Evolutionary conservation across 2,329 filamentous ascomycete species (phyloP).

Genomic region (Zasmidium citrigriseum): DNA sequence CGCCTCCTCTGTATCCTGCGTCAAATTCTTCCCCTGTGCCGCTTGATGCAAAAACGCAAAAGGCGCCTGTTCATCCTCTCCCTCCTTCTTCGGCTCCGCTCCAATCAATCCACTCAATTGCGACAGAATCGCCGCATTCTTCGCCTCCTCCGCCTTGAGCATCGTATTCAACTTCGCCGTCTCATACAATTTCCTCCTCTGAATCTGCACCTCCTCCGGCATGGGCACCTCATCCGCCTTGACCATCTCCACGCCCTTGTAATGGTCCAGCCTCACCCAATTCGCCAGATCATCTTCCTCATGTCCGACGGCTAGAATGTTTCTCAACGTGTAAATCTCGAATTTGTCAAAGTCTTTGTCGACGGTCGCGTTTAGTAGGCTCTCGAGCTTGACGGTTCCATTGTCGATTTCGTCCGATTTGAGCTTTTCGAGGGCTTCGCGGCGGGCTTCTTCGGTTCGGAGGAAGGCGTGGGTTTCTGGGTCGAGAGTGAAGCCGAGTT

Average conservation of each 20-base stretch:
- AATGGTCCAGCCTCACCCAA: conserved; percentile 83
- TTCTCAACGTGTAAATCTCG: conserved; percentile 81
- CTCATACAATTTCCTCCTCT: conserved; percentile 74
- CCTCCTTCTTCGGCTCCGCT: conserved; percentile 12
- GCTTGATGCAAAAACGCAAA: conserved; percentile 61
- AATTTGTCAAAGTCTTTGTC: conserved; percentile 55
- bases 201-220: conserved; percentile 67
- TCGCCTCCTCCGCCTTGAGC: conserved; percentile 67
- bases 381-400: conserved; percentile 59
- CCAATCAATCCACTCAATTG: conserved; percentile 64
- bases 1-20: conserved; percentile 74
- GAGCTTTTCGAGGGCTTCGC: conserved; percentile 39
- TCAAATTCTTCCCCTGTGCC: conserved; percentile 54
- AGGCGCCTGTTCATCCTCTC: conserved; percentile 30
- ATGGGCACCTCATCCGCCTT: conserved; percentile 52
- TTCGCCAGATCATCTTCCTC: conserved; percentile 61
- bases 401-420: conserved; percentile 70
- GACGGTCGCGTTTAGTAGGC: conserved; percentile 50
- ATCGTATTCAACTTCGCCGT: conserved; percentile 73
- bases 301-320: conserved; percentile 58
- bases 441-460: conserved; percentile 21
- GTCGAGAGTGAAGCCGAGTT: conserved; percentile 69
- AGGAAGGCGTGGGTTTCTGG: conserved; percentile 11
- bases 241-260: conserved; percentile 58
- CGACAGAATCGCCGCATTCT: conserved; percentile 70